Conservation (phyloP, 306 rosid species). For the Neltuma alba region DNA sequence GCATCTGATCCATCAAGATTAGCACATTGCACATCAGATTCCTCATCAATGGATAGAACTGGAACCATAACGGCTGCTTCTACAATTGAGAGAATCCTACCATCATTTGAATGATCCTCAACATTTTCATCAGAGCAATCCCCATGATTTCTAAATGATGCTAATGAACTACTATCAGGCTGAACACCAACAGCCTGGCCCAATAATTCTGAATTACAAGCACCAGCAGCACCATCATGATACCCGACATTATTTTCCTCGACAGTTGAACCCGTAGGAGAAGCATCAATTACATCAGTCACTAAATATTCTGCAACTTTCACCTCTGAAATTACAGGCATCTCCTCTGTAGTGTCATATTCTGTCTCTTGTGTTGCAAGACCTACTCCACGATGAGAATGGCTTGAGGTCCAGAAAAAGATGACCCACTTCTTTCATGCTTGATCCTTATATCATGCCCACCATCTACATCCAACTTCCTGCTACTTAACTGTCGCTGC, state of each 20-base stretch:
- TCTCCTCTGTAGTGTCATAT: slow-evolving; percentile 35
- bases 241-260: slow-evolving; percentile 52
- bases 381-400: slow-evolving; percentile 43
- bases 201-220: slow-evolving; percentile 45
- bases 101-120: slow-evolving; percentile 42
- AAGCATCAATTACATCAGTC: slow-evolving; percentile 44
- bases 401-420: slow-evolving; percentile 48
- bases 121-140: slow-evolving; percentile 34
- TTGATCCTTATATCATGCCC: slow-evolving; percentile 51
- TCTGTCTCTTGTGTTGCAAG: slow-evolving; percentile 50
- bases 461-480: slow-evolving; percentile 59
- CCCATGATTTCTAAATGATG: slow-evolving; percentile 38
- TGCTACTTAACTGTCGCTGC: slow-evolving; percentile 67
- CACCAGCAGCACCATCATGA: slow-evolving; percentile 40
- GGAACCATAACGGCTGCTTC: slow-evolving; percentile 45
- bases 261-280: slow-evolving; percentile 38
- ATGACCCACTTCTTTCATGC: slow-evolving; percentile 50
- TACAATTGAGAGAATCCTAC: slow-evolving; percentile 38
- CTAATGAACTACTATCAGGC: slow-evolving; percentile 37
- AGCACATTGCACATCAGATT: slow-evolving; percentile 29
- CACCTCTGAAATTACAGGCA: slow-evolving; percentile 37
- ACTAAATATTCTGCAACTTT: slow-evolving; percentile 48
- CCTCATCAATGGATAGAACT: slow-evolving; percentile 49
- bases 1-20: slow-evolving; percentile 43
- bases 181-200: slow-evolving; percentile 37